Base-by-base conservation (phyloP, 108 stramenopile genomes). In the Aureococcus anophagefferens region DNA sequence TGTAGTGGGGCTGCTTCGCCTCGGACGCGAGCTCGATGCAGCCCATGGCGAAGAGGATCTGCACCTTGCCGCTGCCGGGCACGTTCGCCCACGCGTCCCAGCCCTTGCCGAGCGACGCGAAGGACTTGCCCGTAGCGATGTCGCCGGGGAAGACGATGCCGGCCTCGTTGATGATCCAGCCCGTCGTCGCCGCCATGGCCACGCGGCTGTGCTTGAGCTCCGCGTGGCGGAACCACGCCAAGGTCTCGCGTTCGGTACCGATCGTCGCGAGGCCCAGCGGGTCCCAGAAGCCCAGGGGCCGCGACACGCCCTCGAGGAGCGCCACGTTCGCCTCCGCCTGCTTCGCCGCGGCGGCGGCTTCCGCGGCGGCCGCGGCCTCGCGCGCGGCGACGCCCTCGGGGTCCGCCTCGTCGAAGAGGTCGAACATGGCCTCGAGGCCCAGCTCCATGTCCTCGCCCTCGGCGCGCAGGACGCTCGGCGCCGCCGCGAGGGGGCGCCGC, bases 161-260 rank as follows among this genome's bases (percentile, higher is more conserved):
- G 25, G 51, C 51, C 51, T 59, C 51, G 51, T 80, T 76, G 35
- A 80, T 35, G 80, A 82, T 78, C 72, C 80, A 76, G 28, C 81
- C 81, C 30, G 79, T 63, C 31, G 80, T 74, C 31, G 81, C 81
- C 29, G 80, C 77, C 81, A 82, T 82, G 62, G 79, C 71, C 18
- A 82, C 64, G 74, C 81, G 81, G 9, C 80, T 77, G 76, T 82
- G 81, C 80, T 82, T 82, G 44, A 82, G 79, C 77, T 82, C 81
- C 31, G 79, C 77, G 25, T 77, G 77, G 51, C 78, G 77, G 79
- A 79, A 80, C 51, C 51, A 59, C 7, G 51, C 51, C 21, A 25
- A 11, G 21, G 51, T 59, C 51, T 18, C 21, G 9, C 9, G 40
- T 11, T 40, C 37, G 7, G 51, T 59, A 11, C 51, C 51, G 51